phyloP scores from a whole-genome alignment of 1,284 basidiomycete genomes.

The Ganoderma boninense region DNA sequence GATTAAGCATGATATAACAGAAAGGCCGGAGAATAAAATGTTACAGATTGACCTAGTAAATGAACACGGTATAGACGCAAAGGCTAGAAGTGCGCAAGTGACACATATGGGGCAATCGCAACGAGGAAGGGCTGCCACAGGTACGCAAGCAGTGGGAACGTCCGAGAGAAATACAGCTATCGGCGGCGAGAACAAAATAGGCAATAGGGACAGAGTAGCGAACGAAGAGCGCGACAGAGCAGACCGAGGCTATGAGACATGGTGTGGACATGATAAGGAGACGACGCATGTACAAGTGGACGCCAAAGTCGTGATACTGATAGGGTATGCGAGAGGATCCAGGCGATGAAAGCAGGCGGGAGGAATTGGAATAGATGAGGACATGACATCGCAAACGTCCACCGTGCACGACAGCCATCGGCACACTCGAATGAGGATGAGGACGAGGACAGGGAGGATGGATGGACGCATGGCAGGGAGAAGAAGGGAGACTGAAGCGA shows the following conservation, averaged over 20 bases:
- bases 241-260: conserved; percentile 32
- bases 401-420: conserved; percentile 24
- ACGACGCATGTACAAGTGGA: conserved; percentile 14
- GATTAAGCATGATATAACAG: not conserved
- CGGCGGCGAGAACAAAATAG: conserved; percentile 20
- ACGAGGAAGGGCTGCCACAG: too few relatives aligned
- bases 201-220: conserved; percentile 29
- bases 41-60: conserved; percentile 16
- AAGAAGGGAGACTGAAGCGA: conserved; percentile 9
- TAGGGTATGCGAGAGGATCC: conserved; percentile 3
- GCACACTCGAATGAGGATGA: conserved; percentile 27
- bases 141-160: too few relatives aligned
- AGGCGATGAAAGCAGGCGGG: not conserved
- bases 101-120: too few relatives aligned
- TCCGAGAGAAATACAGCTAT: conserved; percentile 30
- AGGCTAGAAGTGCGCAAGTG: too few relatives aligned
- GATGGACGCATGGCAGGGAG: conserved; percentile 17
- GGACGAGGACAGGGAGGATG: conserved; percentile 22
- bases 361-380: conserved; percentile 13
- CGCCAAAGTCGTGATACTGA: conserved; percentile 11
- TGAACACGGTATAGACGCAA: conserved; percentile 1
- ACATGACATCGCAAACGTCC: too few relatives aligned
- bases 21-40: conserved; percentile 18
- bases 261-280: conserved; percentile 22
- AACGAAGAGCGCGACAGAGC: conserved; percentile 27